phyloP scores from a whole-genome alignment of 768 basidiomycete species.

The Mycena floridula region DNA sequence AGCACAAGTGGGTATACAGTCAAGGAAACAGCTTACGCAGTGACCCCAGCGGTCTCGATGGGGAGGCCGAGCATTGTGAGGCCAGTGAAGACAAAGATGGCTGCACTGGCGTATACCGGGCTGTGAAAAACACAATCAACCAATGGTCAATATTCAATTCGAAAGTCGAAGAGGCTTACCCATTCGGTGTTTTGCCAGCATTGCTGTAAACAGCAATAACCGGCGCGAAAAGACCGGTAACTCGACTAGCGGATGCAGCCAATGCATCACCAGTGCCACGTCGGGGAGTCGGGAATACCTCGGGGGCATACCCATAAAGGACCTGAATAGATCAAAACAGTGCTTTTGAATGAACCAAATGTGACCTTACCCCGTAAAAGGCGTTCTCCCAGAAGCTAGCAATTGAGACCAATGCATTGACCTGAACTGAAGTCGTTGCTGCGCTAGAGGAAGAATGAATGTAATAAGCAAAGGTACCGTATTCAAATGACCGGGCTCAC shows the following conservation, averaged over 20 bases:
- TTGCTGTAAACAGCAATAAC: slow-evolving; percentile 16
- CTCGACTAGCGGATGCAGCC: slow-evolving; percentile 43
- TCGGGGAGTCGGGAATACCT: slow-evolving; percentile 47
- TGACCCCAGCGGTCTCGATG: too few species aligned
- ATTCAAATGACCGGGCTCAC: too few species aligned
- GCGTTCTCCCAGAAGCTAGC: too few species aligned
- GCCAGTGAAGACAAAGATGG: slow-evolving; percentile 13
- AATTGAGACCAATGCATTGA: slow-evolving; percentile 12
- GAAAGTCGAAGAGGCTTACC: slow-evolving; percentile 1
- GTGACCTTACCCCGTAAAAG: not conserved
- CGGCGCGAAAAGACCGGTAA: slow-evolving; percentile 54
- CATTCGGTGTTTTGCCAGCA: slow-evolving; percentile 11
- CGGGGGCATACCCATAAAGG: slow-evolving; percentile 41
- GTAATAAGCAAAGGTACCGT: too few species aligned
- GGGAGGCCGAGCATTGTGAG: too few species aligned
- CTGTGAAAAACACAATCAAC: slow-evolving; percentile 1
- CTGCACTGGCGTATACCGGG: slow-evolving; percentile 12
- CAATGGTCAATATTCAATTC: not conserved
- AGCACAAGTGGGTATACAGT: too few species aligned
- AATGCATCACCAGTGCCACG: slow-evolving; percentile 53
- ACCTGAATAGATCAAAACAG: slow-evolving; percentile 42
- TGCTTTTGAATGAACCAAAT: slow-evolving; percentile 22
- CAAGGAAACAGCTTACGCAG: too few species aligned
- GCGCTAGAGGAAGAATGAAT: too few species aligned
- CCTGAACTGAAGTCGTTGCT: too few species aligned